A percentile compares a stretch with the other conserved stretches of the same genome.
Conservation (phyloP, 768 basidiomycete species). For the Hygrophorus pudorinus region DNA sequence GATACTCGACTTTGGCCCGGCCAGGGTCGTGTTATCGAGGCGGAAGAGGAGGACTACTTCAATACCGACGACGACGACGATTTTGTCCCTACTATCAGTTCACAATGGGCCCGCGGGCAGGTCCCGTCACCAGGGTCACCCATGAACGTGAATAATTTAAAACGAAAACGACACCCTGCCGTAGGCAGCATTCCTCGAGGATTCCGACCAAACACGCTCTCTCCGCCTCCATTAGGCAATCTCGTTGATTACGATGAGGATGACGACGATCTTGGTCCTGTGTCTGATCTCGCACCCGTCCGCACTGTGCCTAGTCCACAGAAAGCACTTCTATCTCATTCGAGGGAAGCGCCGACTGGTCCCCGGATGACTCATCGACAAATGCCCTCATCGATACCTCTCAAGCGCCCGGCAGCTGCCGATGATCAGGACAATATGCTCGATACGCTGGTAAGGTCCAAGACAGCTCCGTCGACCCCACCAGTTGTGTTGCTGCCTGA, state of each 20-base stretch:
- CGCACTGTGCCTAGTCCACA: constrained; percentile 7
- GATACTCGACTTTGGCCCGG: constrained; percentile 34
- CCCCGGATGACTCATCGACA: constrained; percentile 30
- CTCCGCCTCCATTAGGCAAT: constrained; percentile 20
- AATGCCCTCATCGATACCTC: constrained; percentile 29
- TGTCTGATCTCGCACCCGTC: not conserved
- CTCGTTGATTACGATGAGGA: constrained; percentile 75
- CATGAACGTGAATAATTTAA: constrained; percentile 28
- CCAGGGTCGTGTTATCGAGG: constrained; percentile 45
- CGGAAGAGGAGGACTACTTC: constrained; percentile 91
- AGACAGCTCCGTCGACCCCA: constrained; percentile 29
- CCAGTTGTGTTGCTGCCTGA: constrained; percentile 23
- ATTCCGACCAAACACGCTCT: constrained; percentile 29
- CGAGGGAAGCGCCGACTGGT: constrained; percentile 25
- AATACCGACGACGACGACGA: constrained; percentile 71
- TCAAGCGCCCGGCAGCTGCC: constrained; percentile 30
- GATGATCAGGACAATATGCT: constrained; percentile 52
- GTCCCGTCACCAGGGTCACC: constrained; percentile 19
- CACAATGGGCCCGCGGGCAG: constrained; percentile 25
- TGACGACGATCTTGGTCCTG: constrained; percentile 39
- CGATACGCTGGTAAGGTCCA: constrained; percentile 39
- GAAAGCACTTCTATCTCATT: constrained; percentile 21
- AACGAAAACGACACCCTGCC: constrained; percentile 48
- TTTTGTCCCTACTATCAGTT: constrained; percentile 27
- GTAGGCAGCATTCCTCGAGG: constrained; percentile 33